phyloP scores from a whole-genome alignment of 495 filamentous ascomycete species.

The Margaritispora aquatica region DNA sequence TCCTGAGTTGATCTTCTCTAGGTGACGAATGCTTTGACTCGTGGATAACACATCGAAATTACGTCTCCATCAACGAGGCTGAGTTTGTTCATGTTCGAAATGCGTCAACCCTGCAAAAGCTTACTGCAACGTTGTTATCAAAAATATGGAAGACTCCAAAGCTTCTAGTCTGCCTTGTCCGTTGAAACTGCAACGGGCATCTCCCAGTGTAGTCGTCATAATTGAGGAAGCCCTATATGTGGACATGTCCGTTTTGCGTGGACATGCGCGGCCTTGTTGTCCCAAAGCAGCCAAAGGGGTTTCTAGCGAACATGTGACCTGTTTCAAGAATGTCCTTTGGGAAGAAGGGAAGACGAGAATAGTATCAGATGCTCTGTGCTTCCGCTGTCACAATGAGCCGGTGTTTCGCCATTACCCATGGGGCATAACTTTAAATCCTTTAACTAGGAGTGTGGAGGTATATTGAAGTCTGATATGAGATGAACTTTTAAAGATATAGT shows the following conservation, averaged over 20 bases:
- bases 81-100: neutral
- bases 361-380: neutral
- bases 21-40: constrained; percentile 2
- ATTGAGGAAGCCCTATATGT: neutral
- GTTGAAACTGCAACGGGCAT: neutral
- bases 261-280: neutral
- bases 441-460: too few relatives aligned
- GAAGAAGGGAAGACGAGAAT: neutral
- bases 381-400: neutral
- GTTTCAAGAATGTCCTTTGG: neutral
- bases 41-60: neutral
- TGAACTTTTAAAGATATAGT: neutral
- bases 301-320: neutral
- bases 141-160: neutral
- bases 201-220: neutral
- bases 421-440: neutral
- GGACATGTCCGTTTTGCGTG: neutral
- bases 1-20: neutral
- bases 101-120: constrained; percentile 2
- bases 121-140: neutral
- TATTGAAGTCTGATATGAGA: neutral
- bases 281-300: neutral
- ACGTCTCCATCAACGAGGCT: constrained; percentile 8
- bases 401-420: neutral
- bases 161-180: neutral